Conservation (phyloP, 2,329 filamentous ascomycete genomes). For the Apiospora aurea region DNA sequence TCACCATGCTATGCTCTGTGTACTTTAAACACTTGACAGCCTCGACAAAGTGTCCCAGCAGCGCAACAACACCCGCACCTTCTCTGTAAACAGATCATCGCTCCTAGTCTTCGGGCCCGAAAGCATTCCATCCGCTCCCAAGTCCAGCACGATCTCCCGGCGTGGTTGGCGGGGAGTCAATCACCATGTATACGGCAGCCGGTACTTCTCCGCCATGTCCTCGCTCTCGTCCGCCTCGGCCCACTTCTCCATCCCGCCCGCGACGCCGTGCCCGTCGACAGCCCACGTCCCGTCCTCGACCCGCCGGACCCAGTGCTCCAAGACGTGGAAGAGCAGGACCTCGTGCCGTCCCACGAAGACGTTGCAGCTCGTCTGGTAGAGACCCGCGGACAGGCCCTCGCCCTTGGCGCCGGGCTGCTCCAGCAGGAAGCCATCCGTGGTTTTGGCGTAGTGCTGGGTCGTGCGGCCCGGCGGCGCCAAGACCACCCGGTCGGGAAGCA, state of each 20-base stretch:
- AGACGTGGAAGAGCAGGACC: slow-evolving; percentile 20
- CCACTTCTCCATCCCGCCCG: slow-evolving; percentile 22
- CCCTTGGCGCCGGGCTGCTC: not conserved
- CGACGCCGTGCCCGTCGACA: slow-evolving; percentile 1
- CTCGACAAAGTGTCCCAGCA: too few relatives aligned
- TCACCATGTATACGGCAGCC: slow-evolving; percentile 20
- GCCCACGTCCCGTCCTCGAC: slow-evolving; percentile 15
- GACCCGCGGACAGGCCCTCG: slow-evolving; percentile 2
- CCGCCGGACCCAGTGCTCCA: slow-evolving; percentile 22
- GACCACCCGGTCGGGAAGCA: slow-evolving; percentile 9
- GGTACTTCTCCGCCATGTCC: slow-evolving; percentile 3
- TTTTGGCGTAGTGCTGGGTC: not conserved
- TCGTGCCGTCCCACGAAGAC: slow-evolving; percentile 1
- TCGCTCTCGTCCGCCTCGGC: slow-evolving; percentile 23
- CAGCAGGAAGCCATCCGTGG: slow-evolving; percentile 16
- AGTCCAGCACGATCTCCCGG: not conserved
- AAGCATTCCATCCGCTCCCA: too few relatives aligned
- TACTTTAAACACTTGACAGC: too few relatives aligned
- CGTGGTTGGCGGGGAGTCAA: not conserved
- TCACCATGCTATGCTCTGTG: too few relatives aligned
- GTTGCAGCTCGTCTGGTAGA: slow-evolving; percentile 19
- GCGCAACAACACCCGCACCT: too few relatives aligned
- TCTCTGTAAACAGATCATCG: too few relatives aligned
- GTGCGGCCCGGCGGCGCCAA: not conserved
- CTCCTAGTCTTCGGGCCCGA: too few relatives aligned